A percentile compares a stretch with the other conserved stretches of the same genome.
Evolutionary conservation across 2,329 filamentous ascomycete genomes (phyloP).

Genomic region (Monosporascus ibericus): DNA sequence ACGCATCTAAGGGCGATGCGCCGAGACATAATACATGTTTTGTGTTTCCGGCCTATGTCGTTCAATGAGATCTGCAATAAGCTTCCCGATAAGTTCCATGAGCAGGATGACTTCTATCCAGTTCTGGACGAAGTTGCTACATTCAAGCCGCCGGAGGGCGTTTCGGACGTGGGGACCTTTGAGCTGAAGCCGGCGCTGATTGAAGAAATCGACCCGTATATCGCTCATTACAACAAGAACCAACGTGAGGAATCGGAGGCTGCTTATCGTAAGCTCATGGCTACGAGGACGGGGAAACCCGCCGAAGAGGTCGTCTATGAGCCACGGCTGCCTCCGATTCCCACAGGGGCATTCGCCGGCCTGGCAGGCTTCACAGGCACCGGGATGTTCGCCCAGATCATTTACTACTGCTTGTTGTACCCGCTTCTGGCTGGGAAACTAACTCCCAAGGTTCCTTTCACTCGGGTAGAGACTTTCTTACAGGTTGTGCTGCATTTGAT

Average conservation of each 20-base stretch:
- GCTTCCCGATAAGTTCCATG: constrained; percentile 81
- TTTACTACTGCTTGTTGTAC: constrained; percentile 84
- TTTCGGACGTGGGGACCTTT: constrained; percentile 90
- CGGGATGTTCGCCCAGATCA: constrained; percentile 79
- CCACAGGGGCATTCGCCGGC: constrained; percentile 68
- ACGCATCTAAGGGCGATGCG: constrained; percentile 68
- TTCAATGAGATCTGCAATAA: constrained; percentile 87
- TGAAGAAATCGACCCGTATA: constrained; percentile 89
- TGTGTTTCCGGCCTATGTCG: constrained; percentile 93
- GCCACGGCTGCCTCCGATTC: constrained; percentile 71
- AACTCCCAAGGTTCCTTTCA: constrained; percentile 70
- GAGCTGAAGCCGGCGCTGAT: constrained; percentile 83
- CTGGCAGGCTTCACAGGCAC: constrained; percentile 78
- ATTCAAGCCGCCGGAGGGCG: constrained; percentile 83
- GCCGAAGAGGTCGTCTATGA: constrained; percentile 85
- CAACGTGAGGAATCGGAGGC: constrained; percentile 92
- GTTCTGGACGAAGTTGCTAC: constrained; percentile 82
- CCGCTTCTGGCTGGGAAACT: constrained; percentile 62
- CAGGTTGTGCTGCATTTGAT: constrained; percentile 87
- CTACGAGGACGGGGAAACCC: constrained; percentile 77
- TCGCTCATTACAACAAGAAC: constrained; percentile 93
- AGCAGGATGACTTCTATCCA: constrained; percentile 80
- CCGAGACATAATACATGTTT: constrained; percentile 83
- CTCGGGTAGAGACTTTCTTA: constrained; percentile 82
- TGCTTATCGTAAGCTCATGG: constrained; percentile 80